These are phyloP conservation scores for Clathrospora elynae DNA, from an alignment of 2,329 filamentous ascomycete genomes.

Conservation along the genomic window DNA sequence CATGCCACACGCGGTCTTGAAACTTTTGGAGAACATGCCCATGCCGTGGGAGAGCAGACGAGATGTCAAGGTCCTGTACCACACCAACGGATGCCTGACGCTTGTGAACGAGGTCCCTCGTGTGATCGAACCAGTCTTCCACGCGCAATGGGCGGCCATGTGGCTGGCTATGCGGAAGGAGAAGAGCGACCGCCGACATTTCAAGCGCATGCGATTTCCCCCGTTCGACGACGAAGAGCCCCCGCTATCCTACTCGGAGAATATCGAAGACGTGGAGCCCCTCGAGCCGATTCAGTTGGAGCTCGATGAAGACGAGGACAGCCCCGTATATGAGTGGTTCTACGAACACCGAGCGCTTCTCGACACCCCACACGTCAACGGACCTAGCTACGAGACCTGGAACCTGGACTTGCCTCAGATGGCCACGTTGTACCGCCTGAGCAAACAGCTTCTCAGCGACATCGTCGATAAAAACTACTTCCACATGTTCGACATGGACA, in stretches of 20 bases:
- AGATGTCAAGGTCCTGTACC: constrained; percentile 97
- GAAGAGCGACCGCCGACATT: constrained; percentile 92
- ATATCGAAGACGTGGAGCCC: constrained; percentile 97
- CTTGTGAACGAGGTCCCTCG: constrained; percentile 95
- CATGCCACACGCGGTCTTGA: constrained; percentile 98
- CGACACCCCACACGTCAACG: constrained; percentile 92
- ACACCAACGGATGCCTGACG: constrained; percentile 96
- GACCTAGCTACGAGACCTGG: constrained; percentile 95
- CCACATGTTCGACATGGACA: constrained; percentile 93
- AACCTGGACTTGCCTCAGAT: constrained; percentile 92
- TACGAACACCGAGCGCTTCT: constrained; percentile 91
- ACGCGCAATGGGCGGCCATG: constrained; percentile 99
- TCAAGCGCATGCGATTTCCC: constrained; percentile 98
- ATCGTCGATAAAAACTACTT: constrained; percentile 97
- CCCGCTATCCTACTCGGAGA: constrained; percentile 96
- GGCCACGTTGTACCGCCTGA: constrained; percentile 91
- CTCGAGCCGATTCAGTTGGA: constrained; percentile 99
- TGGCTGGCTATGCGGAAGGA: constrained; percentile 98
- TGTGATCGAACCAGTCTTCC: constrained; percentile 96
- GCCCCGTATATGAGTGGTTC: constrained; percentile 92
- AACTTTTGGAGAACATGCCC: constrained; percentile 98
- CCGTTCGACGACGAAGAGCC: constrained; percentile 99
- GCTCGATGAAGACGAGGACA: constrained; percentile 90
- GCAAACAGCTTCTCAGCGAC: constrained; percentile 87
- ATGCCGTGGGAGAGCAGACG: constrained; percentile 98